Percentiles rank a stretch among this genome's conserved stretches.
Conservation (phyloP, 1,284 basidiomycete genomes). For the Cutaneotrichosporon sp. region DNA sequence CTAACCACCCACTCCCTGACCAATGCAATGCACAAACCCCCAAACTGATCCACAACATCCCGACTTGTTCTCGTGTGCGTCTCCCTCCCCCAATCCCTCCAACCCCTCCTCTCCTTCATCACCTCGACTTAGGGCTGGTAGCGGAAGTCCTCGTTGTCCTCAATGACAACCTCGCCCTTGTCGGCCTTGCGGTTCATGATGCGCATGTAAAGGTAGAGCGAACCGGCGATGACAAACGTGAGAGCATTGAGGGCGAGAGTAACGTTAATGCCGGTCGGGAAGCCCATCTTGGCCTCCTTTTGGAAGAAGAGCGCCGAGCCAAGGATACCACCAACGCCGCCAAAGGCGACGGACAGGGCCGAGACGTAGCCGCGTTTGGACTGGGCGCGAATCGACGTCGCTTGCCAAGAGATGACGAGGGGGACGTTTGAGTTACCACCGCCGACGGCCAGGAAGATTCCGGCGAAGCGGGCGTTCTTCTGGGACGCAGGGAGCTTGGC, state of each 20-base stretch:
- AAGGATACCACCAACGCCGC: conserved; percentile 55
- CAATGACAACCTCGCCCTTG: conserved; percentile 13
- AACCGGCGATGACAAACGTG: conserved; percentile 29
- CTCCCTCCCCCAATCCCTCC: background rate
- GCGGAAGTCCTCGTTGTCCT: conserved; percentile 16
- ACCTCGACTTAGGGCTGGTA: conserved; percentile 16
- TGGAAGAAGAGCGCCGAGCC: conserved; percentile 37
- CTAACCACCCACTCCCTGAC: background rate
- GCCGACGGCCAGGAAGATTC: conserved; percentile 52
- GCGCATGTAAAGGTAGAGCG: conserved; percentile 22
- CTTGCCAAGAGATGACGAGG: conserved; percentile 43
- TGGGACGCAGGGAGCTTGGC: conserved; percentile 13
- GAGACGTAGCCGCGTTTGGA: conserved; percentile 48
- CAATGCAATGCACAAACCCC: background rate
- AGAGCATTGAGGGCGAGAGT: conserved; percentile 35
- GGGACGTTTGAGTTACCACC: conserved; percentile 44
- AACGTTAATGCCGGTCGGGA: conserved; percentile 29
- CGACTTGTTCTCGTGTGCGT: too few relatives aligned
- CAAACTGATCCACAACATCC: background rate
- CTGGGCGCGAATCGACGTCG: conserved; percentile 53
- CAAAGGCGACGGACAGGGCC: conserved; percentile 52
- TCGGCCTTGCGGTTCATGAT: conserved; percentile 22
- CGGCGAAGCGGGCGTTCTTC: conserved; percentile 25
- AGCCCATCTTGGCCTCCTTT: conserved; percentile 37
- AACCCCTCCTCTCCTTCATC: background rate